Evolutionary conservation across 306 rosid species (phyloP).

Genomic region (Dryas drummondii): DNA sequence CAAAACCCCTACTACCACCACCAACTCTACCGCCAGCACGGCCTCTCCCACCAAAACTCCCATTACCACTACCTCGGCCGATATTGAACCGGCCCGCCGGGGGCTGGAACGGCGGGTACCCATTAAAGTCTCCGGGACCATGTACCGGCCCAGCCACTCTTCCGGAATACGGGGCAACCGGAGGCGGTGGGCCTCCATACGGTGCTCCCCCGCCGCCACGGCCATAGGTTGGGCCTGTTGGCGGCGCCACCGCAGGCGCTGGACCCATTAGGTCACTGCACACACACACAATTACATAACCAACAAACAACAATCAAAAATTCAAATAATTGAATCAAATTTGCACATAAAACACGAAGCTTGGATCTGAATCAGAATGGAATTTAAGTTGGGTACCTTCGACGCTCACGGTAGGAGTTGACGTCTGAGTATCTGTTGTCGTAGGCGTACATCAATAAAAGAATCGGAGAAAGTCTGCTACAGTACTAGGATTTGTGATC

Average conservation of each 20-base stretch:
- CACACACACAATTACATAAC: neutral
- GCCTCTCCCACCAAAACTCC: constrained; percentile 19
- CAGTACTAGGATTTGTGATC: constrained; percentile 6
- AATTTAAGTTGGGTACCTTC: constrained; percentile 43
- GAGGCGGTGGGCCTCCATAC: constrained; percentile 36
- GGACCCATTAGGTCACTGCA: constrained; percentile 63
- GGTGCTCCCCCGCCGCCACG: constrained; percentile 46
- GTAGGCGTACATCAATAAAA: constrained; percentile 43
- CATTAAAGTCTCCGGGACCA: constrained; percentile 29
- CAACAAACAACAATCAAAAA: neutral
- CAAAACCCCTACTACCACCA: constrained; percentile 23
- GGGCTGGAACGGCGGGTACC: constrained; percentile 56
- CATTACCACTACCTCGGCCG: constrained; percentile 51
- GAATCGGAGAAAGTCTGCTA: neutral
- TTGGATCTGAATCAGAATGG: neutral
- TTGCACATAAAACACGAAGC: neutral
- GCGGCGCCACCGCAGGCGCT: constrained; percentile 35
- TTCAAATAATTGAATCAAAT: neutral
- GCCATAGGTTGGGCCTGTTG: constrained; percentile 34
- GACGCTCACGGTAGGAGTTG: constrained; percentile 74
- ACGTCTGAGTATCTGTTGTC: constrained; percentile 64
- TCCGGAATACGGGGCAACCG: constrained; percentile 34
- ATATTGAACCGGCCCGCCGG: constrained; percentile 63
- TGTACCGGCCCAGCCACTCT: constrained; percentile 43
- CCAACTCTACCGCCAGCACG: constrained; percentile 31